Evolutionary conservation across 805 yeast species (phyloP).

Genomic region (Suhomyces xylopsoci): DNA sequence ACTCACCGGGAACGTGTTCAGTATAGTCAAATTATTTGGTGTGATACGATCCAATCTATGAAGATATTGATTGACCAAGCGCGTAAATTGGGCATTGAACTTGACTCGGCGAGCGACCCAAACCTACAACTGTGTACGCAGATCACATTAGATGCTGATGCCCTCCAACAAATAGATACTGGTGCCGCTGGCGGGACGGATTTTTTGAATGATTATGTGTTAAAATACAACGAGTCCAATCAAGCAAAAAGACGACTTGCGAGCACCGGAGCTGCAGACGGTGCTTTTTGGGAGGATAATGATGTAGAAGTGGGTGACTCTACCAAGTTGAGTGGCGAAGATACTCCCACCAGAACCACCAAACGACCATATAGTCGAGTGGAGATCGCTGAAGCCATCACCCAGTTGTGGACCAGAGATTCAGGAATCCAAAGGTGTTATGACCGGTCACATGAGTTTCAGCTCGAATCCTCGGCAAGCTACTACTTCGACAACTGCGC

Average conservation of each 20-base stretch:
- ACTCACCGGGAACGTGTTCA: slow-evolving; percentile 72
- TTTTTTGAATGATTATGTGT: slow-evolving; percentile 60
- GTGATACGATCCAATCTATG: slow-evolving; percentile 85
- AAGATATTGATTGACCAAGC: slow-evolving; percentile 73
- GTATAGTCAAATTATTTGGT: slow-evolving; percentile 88
- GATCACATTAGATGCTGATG: slow-evolving; percentile 52
- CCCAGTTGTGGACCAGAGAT: slow-evolving; percentile 66
- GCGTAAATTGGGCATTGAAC: slow-evolving; percentile 55
- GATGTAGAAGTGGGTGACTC: not conserved
- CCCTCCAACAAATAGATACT: slow-evolving; percentile 61
- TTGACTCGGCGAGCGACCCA: slow-evolving; percentile 51
- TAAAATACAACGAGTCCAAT: slow-evolving; percentile 56
- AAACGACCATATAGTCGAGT: slow-evolving; percentile 22
- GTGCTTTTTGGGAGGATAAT: slow-evolving; percentile 19
- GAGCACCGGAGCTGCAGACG: slow-evolving; percentile 49
- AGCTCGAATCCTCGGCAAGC: slow-evolving; percentile 76
- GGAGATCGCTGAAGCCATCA: slow-evolving; percentile 71
- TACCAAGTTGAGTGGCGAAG: not conserved
- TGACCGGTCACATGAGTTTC: slow-evolving; percentile 68
- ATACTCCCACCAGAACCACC: not conserved
- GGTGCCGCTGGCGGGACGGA: slow-evolving; percentile 63
- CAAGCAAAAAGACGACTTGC: slow-evolving; percentile 48
- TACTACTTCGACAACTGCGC: slow-evolving; percentile 76
- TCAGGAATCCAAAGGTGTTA: slow-evolving; percentile 61
- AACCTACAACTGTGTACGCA: slow-evolving; percentile 45